Base-by-base conservation (phyloP, 129 eudicot genomes). In the Sambucus nigra region DNA sequence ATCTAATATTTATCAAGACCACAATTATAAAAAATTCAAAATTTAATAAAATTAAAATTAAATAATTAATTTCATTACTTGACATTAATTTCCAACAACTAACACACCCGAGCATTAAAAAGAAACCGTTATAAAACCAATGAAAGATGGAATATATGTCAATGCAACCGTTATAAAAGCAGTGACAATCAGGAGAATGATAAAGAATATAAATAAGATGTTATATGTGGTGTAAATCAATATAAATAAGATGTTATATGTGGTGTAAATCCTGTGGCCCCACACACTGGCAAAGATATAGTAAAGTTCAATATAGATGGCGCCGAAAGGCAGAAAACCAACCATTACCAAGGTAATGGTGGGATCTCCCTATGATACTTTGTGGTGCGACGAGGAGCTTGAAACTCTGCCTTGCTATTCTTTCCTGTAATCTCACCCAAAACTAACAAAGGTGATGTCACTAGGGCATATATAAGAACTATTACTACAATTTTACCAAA, bases 341-440 rank as follows among this genome's bases (percentile, higher is more conserved):
- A 91, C 91, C 95, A 85, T 85, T 85, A 85, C 91, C 95, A 85
- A 17, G 95, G 91, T 29, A 75, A 38, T 0, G 94, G 86, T 5
- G 94, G 94, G 40, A 84, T 84, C 65, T 84, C 94, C 70, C 93
- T 69, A 8, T 86, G 86, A 47, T 83, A 83, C 60, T 83, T 83
- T 57, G 86, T 83, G 35, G 93, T 83, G 42, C 93, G 80, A 67
- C 67, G 64, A 18, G 93, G 93, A 52, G 93, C 93, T 60, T 83
- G 93, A 59, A 83, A 83, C 45, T 83, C 93, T 13, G 82, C 75
- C 66, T 83, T 83, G 69, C 93, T 75, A 67, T 83, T 83, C 69
- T 83, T 83, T 47, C 93, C 93, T 14, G 93, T 86, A 61, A 83
- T 78, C 25, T 86, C 93, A 21, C 93, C 93, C 55, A 83, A 55